Percentiles rank a stretch among this genome's conserved stretches.
Conservation (phyloP, 768 basidiomycete genomes). For the Amanita pseudoporphyria region DNA sequence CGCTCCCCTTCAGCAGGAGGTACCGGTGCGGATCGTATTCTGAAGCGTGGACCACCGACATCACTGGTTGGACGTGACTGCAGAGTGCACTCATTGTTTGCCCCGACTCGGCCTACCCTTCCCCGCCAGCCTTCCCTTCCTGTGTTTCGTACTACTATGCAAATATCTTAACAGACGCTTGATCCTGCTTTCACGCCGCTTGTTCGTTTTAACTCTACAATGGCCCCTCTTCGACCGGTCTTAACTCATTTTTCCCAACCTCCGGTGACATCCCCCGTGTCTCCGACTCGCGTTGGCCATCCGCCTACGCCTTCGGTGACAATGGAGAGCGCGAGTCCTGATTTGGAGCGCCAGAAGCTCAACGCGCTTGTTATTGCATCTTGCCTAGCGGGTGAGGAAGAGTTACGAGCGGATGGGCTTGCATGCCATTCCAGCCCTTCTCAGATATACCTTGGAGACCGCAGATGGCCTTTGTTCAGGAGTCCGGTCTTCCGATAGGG, state of each 20-base stretch:
- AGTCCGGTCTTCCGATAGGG: not conserved
- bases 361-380: slow-evolving; percentile 7
- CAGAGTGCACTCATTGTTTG: not conserved
- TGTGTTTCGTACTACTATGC: not conserved
- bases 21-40: slow-evolving; percentile 10
- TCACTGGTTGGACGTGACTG: slow-evolving; percentile 16
- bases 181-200: not conserved
- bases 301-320: not conserved
- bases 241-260: not conserved
- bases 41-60: slow-evolving; percentile 27
- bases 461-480: slow-evolving; percentile 4
- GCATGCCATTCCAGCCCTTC: not conserved
- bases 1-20: slow-evolving; percentile 16
- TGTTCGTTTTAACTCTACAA: not conserved
- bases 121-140: slow-evolving; percentile 7
- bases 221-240: not conserved
- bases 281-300: not conserved
- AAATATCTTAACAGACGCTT: not conserved
- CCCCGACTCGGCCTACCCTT: not conserved
- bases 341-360: slow-evolving; percentile 5
- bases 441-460: slow-evolving; percentile 1
- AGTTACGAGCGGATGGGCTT: slow-evolving; percentile 1
- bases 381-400: slow-evolving; percentile 4
- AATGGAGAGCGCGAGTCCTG: not conserved
- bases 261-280: not conserved